These are phyloP conservation scores for Sporothrix humicola DNA, from an alignment of 2,329 filamentous ascomycete genomes.

Conservation along the genomic window DNA sequence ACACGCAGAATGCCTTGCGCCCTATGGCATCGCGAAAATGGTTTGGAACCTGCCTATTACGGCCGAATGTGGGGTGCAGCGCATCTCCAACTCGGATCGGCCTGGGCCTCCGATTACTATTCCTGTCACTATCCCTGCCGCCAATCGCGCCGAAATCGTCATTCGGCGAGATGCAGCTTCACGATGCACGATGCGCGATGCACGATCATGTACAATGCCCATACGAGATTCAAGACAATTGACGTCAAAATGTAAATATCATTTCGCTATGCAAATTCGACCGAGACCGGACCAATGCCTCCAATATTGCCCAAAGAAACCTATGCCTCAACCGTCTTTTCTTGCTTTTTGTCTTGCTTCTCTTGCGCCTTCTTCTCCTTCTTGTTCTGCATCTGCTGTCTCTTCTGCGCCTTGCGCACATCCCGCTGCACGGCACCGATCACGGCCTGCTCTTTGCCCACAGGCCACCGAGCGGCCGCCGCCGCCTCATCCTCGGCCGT, in stretches of 20 bases:
- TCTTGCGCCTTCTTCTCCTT: conserved; percentile 18
- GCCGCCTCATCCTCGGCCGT: conserved; percentile 77
- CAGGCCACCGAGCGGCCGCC: conserved; percentile 68
- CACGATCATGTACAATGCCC: background rate
- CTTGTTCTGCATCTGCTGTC: conserved; percentile 49
- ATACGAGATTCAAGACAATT: background rate
- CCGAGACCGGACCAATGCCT: too few species aligned
- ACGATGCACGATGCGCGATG: background rate
- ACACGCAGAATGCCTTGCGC: background rate
- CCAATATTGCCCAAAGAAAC: too few species aligned
- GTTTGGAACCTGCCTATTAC: background rate
- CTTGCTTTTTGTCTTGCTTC: background rate
- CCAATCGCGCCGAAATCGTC: background rate
- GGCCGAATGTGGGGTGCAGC: background rate
- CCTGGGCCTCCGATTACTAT: background rate
- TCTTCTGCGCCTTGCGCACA: conserved; percentile 62
- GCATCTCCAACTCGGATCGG: background rate
- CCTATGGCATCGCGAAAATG: background rate
- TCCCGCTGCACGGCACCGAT: conserved; percentile 61
- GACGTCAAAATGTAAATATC: conserved; percentile 11
- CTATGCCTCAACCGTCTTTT: background rate
- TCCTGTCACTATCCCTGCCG: background rate
- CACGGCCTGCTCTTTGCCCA: conserved; percentile 58
- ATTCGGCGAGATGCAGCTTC: background rate
- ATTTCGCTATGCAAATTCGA: conserved; percentile 7